A percentile compares a stretch with the other conserved stretches of the same genome.
These are phyloP conservation scores for Phaeosphaeriaceae sp. DNA, from an alignment of 2,329 filamentous ascomycete species.

Conservation along the genomic window DNA sequence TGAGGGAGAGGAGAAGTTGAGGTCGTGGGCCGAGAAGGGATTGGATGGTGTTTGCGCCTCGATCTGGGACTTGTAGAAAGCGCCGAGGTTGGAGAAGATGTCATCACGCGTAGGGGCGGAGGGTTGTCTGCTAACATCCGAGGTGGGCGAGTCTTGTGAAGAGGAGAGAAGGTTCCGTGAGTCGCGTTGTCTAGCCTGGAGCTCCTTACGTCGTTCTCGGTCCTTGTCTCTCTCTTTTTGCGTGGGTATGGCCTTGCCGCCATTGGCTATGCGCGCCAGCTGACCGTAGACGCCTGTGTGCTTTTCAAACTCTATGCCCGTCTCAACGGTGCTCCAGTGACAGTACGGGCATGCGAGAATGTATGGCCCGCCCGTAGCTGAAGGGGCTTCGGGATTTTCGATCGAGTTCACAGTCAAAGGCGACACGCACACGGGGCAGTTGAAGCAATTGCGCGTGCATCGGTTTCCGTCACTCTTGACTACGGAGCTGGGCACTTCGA, in stretches of 20 bases:
- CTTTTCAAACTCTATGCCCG: constrained; percentile 88
- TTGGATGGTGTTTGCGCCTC: constrained; percentile 61
- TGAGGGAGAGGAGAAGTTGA: constrained; percentile 74
- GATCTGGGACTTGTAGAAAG: constrained; percentile 84
- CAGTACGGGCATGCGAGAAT: constrained; percentile 89
- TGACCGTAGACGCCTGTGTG: constrained; percentile 86
- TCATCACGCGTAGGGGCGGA: constrained; percentile 66
- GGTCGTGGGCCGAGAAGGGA: constrained; percentile 51
- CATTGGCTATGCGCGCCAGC: constrained; percentile 70
- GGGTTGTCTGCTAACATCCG: constrained; percentile 9
- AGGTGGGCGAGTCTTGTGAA: constrained; percentile 22
- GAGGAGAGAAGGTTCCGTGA: constrained; percentile 22
- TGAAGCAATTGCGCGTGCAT: constrained; percentile 93
- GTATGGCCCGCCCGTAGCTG: constrained; percentile 65
- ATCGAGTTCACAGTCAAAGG: constrained; percentile 78
- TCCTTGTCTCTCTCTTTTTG: constrained; percentile 51
- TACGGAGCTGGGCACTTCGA: constrained; percentile 93
- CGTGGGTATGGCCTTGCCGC: constrained; percentile 48
- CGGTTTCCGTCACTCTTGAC: constrained; percentile 93
- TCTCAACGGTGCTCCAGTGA: constrained; percentile 89
- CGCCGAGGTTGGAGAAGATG: constrained; percentile 75
- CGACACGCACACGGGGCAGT: constrained; percentile 87
- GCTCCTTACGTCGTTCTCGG: constrained; percentile 45
- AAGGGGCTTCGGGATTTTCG: constrained; percentile 55
- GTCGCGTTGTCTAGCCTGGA: constrained; percentile 28